Percentiles rank a stretch among this genome's conserved stretches.
Evolutionary conservation across 2,329 filamentous ascomycete species (phyloP).

Genomic region (Thielaviopsis cerberus): DNA sequence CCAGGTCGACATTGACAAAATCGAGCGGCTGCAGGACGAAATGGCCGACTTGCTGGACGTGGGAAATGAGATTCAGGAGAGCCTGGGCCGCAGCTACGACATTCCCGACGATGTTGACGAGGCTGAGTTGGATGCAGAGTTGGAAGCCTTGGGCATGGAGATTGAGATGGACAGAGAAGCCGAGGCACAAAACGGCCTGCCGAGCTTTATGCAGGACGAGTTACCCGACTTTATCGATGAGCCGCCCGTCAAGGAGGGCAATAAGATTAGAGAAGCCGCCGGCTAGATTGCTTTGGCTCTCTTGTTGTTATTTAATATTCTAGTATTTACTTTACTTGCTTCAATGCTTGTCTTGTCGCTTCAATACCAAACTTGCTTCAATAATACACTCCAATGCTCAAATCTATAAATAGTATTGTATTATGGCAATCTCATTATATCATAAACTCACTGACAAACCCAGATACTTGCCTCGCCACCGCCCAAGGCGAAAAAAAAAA

Average conservation of each 20-base stretch:
- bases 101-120: constrained; percentile 95
- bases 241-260: constrained; percentile 49
- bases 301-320: neutral
- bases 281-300: constrained; percentile 20
- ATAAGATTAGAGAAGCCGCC: constrained; percentile 71
- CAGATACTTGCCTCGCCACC: neutral
- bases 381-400: neutral
- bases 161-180: constrained; percentile 65
- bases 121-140: constrained; percentile 83
- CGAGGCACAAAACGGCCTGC: constrained; percentile 39
- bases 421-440: neutral
- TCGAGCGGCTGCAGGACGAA: constrained; percentile 93
- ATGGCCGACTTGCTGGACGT: constrained; percentile 97
- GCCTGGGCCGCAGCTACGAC: constrained; percentile 76
- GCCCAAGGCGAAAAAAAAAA: neutral
- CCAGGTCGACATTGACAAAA: constrained; percentile 93
- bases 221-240: constrained; percentile 84
- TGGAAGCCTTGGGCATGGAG: constrained; percentile 86
- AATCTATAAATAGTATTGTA: neutral
- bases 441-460: neutral
- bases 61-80: constrained; percentile 96
- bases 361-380: neutral
- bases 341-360: neutral
- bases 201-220: constrained; percentile 80
- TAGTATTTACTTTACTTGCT: neutral